phyloP scores from a whole-genome alignment of 2,329 filamentous ascomycete species.

The Sarocladiaceae sp. region DNA sequence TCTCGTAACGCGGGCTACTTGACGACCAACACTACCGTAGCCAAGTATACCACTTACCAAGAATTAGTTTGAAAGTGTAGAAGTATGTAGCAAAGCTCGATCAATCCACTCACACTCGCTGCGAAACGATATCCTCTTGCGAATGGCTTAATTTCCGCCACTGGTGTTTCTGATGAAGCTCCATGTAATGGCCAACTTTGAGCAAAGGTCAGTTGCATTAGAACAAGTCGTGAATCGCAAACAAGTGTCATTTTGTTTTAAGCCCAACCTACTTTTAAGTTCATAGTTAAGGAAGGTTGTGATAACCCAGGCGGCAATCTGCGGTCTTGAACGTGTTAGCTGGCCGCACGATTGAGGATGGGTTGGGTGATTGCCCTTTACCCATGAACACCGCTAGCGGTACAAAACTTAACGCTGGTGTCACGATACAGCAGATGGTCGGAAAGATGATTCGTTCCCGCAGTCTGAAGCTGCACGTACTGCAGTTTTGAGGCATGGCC shows the following conservation, averaged over 20 bases:
- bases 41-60: slow-evolving; percentile 38
- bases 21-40: slow-evolving; percentile 41
- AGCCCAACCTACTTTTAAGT: too few species aligned
- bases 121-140: neutral
- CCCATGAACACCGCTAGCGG: slow-evolving; percentile 38
- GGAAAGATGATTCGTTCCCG: too few species aligned
- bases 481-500: too few species aligned
- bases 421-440: slow-evolving; percentile 29
- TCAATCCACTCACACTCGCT: neutral
- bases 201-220: too few species aligned
- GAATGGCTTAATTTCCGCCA: too few species aligned
- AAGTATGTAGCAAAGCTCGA: neutral
- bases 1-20: slow-evolving; percentile 42
- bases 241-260: too few species aligned
- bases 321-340: slow-evolving; percentile 20
- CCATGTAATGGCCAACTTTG: too few species aligned
- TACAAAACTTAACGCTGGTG: slow-evolving; percentile 32
- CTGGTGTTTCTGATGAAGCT: too few species aligned
- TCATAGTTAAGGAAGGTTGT: slow-evolving; percentile 27
- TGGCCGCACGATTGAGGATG: neutral
- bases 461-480: too few species aligned
- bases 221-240: too few species aligned
- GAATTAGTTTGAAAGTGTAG: too few species aligned
- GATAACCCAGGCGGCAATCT: slow-evolving; percentile 39
- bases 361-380: slow-evolving; percentile 15